A percentile compares a stretch with the other conserved stretches of the same genome.
These are phyloP conservation scores for Cyclotella kingstonii DNA, from an alignment of 108 stramenopile species.

Conservation along the genomic window DNA sequence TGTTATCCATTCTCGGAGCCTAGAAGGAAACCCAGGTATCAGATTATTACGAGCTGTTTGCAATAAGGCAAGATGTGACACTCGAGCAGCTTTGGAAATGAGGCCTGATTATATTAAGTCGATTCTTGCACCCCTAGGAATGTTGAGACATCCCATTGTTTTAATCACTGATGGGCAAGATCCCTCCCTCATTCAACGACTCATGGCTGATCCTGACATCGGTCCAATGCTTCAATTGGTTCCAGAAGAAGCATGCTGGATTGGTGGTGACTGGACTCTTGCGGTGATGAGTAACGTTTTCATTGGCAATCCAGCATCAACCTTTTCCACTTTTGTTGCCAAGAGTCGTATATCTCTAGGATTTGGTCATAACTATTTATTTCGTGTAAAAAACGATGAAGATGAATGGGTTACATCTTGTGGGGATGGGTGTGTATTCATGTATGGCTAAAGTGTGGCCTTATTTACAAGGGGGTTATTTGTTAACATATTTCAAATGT, in stretches of 20 bases:
- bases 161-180: slow-evolving; percentile 41
- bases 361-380: slow-evolving; percentile 32
- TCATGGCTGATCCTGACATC: slow-evolving; percentile 31
- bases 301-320: slow-evolving; percentile 46
- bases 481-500: too few species aligned
- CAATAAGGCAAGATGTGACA: slow-evolving; percentile 11
- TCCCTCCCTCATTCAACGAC: slow-evolving; percentile 11
- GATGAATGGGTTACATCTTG: slow-evolving; percentile 31
- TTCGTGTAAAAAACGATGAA: slow-evolving; percentile 15
- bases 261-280: slow-evolving; percentile 36
- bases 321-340: slow-evolving; percentile 31
- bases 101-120: slow-evolving; percentile 41
- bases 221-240: slow-evolving; percentile 11
- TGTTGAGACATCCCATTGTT: slow-evolving; percentile 35
- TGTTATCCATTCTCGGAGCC: slow-evolving; percentile 13
- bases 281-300: slow-evolving; percentile 29
- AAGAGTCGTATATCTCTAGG: slow-evolving; percentile 29
- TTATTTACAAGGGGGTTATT: too few species aligned
- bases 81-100: slow-evolving; percentile 31
- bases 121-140: slow-evolving; percentile 25
- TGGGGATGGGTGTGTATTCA: slow-evolving; percentile 17
- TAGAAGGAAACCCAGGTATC: slow-evolving; percentile 8
- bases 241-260: slow-evolving; percentile 18
- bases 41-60: background rate
- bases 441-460: background rate